These are phyloP conservation scores for Exophiala viscosa DNA, from an alignment of 2,329 filamentous ascomycete genomes.

Conservation along the genomic window DNA sequence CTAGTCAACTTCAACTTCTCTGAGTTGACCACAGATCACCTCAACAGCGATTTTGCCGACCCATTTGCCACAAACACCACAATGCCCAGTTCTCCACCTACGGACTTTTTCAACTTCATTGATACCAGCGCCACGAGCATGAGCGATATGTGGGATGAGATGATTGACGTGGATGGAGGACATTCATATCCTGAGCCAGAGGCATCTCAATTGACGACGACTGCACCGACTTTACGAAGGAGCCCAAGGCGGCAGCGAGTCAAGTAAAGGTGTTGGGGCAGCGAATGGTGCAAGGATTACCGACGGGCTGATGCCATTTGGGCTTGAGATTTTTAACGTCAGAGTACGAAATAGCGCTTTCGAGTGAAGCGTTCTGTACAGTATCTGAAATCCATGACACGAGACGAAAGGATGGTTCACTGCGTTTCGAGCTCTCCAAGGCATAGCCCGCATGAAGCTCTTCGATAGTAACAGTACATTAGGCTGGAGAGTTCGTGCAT, in stretches of 20 bases:
- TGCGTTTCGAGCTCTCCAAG: too few relatives aligned
- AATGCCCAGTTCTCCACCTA: constrained; percentile 47
- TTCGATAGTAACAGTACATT: too few relatives aligned
- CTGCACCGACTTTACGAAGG: constrained; percentile 9
- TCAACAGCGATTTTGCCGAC: constrained; percentile 36
- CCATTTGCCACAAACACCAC: constrained; percentile 42
- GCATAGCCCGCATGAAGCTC: too few relatives aligned
- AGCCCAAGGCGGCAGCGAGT: constrained; percentile 17
- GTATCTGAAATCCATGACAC: too few relatives aligned
- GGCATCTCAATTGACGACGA: neutral
- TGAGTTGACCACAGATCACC: constrained; percentile 26
- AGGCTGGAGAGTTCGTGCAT: too few relatives aligned
- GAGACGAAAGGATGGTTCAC: too few relatives aligned
- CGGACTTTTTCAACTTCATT: constrained; percentile 29
- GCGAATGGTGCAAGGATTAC: neutral
- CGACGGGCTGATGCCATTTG: too few relatives aligned
- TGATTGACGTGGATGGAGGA: constrained; percentile 9
- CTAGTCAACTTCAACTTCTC: constrained; percentile 22
- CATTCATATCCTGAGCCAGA: constrained; percentile 19
- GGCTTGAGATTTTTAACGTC: too few relatives aligned
- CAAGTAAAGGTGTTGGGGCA: neutral
- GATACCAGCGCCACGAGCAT: constrained; percentile 19
- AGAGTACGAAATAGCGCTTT: too few relatives aligned
- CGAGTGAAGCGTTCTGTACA: too few relatives aligned
- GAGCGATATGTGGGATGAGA: constrained; percentile 18